Percentiles rank a stretch among this genome's conserved stretches.
These are phyloP conservation scores for Annulohypoxylon nitens DNA, from an alignment of 495 filamentous ascomycete species.

Conservation along the genomic window DNA sequence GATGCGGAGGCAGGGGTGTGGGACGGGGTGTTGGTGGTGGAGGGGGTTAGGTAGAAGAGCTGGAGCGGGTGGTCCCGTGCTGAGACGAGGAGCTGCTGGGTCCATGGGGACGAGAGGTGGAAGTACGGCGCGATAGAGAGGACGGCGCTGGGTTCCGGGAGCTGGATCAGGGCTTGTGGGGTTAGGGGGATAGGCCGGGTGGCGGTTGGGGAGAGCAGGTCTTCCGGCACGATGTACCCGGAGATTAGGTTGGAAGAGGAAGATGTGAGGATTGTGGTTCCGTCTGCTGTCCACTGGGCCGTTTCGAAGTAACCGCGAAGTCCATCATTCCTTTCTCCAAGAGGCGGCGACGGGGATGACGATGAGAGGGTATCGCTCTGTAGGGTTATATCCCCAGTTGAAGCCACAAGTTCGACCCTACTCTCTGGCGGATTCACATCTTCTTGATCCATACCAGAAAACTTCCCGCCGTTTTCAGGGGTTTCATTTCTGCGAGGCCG, in stretches of 20 bases:
- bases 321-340: conserved; percentile 16
- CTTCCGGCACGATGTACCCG: conserved; percentile 78
- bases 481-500: conserved; percentile 21
- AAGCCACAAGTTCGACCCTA: conserved; percentile 57
- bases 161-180: conserved; percentile 71
- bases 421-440: conserved; percentile 34
- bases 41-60: conserved; percentile 62
- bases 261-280: conserved; percentile 82
- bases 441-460: conserved; percentile 38
- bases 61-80: conserved; percentile 80
- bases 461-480: background rate
- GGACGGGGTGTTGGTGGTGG: conserved; percentile 49
- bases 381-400: conserved; percentile 52
- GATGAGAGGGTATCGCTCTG: background rate
- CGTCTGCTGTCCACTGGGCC: conserved; percentile 77
- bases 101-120: conserved; percentile 71
- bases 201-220: conserved; percentile 70
- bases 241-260: conserved; percentile 75
- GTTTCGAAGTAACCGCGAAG: conserved; percentile 67
- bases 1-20: conserved; percentile 63
- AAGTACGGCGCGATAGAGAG: conserved; percentile 80
- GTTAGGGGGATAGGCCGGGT: conserved; percentile 62
- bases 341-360: background rate
- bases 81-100: conserved; percentile 76
- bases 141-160: conserved; percentile 78